These are phyloP conservation scores for Cryptococcus maquisensis DNA, from an alignment of 1,284 basidiomycete genomes.

Conservation along the genomic window DNA sequence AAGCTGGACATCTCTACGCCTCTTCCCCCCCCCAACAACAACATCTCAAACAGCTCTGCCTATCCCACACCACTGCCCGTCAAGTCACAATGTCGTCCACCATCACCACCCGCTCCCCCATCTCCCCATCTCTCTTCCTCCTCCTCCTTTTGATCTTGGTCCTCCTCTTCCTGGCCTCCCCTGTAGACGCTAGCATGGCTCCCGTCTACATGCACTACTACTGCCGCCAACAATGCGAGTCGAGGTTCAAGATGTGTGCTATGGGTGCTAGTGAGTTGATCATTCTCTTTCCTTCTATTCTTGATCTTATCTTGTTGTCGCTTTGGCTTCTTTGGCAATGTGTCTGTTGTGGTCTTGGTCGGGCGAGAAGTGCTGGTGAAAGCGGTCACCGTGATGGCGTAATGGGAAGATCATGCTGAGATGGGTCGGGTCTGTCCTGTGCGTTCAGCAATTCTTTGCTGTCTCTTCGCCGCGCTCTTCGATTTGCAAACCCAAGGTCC, in stretches of 20 bases:
- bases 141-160: slow-evolving; percentile 10
- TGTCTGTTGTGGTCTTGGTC: background rate
- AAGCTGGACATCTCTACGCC: too few relatives aligned
- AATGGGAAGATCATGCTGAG: background rate
- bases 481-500: too few relatives aligned
- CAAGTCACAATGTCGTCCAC: background rate
- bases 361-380: background rate
- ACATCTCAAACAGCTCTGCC: too few relatives aligned
- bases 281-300: background rate
- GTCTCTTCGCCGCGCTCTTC: too few relatives aligned
- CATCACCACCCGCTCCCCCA: background rate
- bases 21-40: too few relatives aligned
- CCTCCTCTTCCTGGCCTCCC: slow-evolving; percentile 3
- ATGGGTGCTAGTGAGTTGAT: slow-evolving; percentile 14
- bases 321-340: background rate
- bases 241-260: slow-evolving; percentile 16
- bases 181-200: slow-evolving; percentile 7
- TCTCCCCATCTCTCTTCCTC: slow-evolving; percentile 3
- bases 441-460: too few relatives aligned
- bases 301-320: background rate
- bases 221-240: slow-evolving; percentile 18
- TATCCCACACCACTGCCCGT: too few relatives aligned
- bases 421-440: too few relatives aligned
- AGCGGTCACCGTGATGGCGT: background rate
- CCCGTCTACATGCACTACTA: slow-evolving; percentile 14